Evolutionary conservation across 176 grass and related monocot genomes (phyloP).

Genomic region (Lolium multiflorum): DNA sequence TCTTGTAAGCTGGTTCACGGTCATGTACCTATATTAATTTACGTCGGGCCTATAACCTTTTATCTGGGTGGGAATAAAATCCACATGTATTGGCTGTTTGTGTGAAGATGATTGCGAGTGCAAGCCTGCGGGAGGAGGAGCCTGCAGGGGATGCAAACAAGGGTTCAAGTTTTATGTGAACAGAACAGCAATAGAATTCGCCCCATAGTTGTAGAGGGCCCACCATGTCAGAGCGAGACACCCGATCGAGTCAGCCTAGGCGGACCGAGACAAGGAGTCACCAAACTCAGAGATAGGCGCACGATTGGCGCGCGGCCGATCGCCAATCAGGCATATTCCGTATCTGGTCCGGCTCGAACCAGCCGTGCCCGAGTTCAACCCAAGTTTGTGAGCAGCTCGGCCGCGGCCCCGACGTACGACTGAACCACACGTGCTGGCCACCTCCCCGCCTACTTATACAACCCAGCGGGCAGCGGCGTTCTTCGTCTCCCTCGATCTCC

Average conservation of each 20-base stretch:
- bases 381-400: background rate
- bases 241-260: background rate
- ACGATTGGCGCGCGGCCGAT: background rate
- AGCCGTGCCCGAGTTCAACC: background rate
- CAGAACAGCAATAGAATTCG: background rate
- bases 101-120: background rate
- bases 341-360: background rate
- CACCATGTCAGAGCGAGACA: background rate
- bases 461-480: slow-evolving; percentile 5
- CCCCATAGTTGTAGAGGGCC: background rate
- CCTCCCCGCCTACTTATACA: slow-evolving; percentile 60
- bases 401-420: background rate
- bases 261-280: background rate
- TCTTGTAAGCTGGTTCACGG: no score
- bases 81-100: background rate
- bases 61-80: background rate
- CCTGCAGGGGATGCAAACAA: slow-evolving; percentile 32
- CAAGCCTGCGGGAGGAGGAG: background rate
- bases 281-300: background rate
- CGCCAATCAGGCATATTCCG: background rate
- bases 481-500: slow-evolving; percentile 41
- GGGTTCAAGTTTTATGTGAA: slow-evolving; percentile 5
- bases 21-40: no score
- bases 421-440: slow-evolving; percentile 55
- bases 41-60: no score